Base-by-base conservation (phyloP, 2,329 filamentous ascomycete species). In the Talaromyces amestolkiae region DNA sequence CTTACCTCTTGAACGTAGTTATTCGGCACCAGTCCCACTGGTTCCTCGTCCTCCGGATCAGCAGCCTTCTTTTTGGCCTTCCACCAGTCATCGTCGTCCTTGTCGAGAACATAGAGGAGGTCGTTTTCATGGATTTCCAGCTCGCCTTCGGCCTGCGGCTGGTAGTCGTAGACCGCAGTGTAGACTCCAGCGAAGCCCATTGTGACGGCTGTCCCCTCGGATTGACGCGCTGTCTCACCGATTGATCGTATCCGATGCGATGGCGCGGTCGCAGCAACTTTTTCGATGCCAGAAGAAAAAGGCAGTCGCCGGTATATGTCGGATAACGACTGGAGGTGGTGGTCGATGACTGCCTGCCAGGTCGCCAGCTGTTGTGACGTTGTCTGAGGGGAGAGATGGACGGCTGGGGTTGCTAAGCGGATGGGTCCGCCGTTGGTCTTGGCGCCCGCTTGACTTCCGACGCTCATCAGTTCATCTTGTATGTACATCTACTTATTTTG, bases 161-260 rank as follows among this genome's bases (percentile, higher is more conserved):
- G 84, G 82, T 98, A 98, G 82, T 97, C 93, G 84, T 96, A 98
- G 74, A 97, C 75, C 74, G 93, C 94, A 76, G 88, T 91, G 83
- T 92, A 97, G 70, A 98, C 88, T 72, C 92, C 93, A 74, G 96
- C 81, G 83, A 98, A 98, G 70, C 91, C 92, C 93, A 97, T 97
- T 64, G 66, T 76, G 69, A 45, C 61, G 61, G 37, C 7, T 22
- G 22, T 35, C 45, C 49, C 61, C 39, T 56, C 49, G 49, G 37
- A 59, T 45, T 15, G n/a, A 37, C n/a, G 63, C 56, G 58, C 39
- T 49, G 22, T 33, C 31, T 56, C 37, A 13, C 56, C 56, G 39
- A 45, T 41, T 39, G 56, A n/a, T 33, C 39, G 56, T 59, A 13
- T 43, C 37, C 22, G 37, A 22, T 17, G 3, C 10, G 35, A 59